Evolutionary conservation across 2,329 filamentous ascomycete species (phyloP), one percentile per base, ranked within the genome.

Genomic region (Verticillium nubilum): DNA sequence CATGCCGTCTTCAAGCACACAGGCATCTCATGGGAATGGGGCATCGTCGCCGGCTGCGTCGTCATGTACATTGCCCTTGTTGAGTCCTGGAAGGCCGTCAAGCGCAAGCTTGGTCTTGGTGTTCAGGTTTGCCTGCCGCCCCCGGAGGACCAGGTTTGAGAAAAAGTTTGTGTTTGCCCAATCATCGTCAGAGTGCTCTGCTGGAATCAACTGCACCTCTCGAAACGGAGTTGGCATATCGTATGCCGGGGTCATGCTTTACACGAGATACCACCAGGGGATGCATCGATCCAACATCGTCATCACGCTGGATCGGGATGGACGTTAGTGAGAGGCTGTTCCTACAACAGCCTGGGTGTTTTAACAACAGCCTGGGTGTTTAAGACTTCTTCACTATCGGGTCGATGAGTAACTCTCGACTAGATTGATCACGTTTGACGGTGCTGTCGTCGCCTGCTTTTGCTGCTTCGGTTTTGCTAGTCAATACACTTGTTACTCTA

Each of bases 1-100:
- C 78, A 77, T 1, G 73, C 76, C 2, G 87, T 91, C 2, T 91
- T 91, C 74, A 87, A 89, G 72, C 88, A 91, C 69, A 78, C 79
- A 52, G 84, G 81, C 1, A 86, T 91, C 59, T 79, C 76, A 2
- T 90, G 87, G 86, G 88, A 91, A 67, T 92, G 88, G 89, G 86
- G 81, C 1, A 77, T 91, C 2, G 87, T 91, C 0, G 76, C 82
- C 53, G 79, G 83, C 19, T 82, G 78, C 33, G 78, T 87, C 0
- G 71, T 81, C 1, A 69, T 83, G 9, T 92, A 90, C 71, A 76
- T 91, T 55, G 72, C 73, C 0, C 80, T 89, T 9, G 78, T 90
- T 2, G 89, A 92, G 74, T 66, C 67, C 0, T 92, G 88, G 87
- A 91, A 91, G 75, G 87, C 82, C 58, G 73, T 76, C 15, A 92